Conservation (phyloP, 2,329 filamentous ascomycete genomes). For the Neopestalotiopsis clavispora region DNA sequence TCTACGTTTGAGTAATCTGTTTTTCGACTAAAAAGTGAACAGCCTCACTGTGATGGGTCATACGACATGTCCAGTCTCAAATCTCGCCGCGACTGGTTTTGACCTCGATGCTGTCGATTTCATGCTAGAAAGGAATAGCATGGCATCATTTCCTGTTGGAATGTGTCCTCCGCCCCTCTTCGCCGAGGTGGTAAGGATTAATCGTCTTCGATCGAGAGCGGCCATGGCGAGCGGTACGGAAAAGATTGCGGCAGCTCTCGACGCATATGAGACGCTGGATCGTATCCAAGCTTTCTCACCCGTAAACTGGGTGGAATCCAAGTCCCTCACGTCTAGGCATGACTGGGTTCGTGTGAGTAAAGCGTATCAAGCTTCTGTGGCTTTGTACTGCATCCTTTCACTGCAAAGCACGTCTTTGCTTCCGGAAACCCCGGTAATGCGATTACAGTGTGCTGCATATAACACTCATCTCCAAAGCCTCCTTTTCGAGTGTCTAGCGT, state of each 20-base stretch:
- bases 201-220: slow-evolving; percentile 36
- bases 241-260: background rate
- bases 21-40: background rate
- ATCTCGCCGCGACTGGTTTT: background rate
- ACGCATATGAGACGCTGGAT: background rate
- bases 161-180: slow-evolving; percentile 39
- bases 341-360: background rate
- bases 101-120: background rate
- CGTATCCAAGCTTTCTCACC: background rate
- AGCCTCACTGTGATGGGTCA: background rate
- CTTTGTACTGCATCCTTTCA: background rate
- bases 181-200: slow-evolving; percentile 39
- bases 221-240: slow-evolving; percentile 18
- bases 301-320: background rate
- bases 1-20: background rate
- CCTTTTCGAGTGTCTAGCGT: slow-evolving; percentile 21
- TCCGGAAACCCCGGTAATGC: background rate
- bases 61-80: background rate
- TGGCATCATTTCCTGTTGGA: slow-evolving; percentile 27
- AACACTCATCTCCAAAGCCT: background rate
- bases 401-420: background rate
- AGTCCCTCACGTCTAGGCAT: background rate
- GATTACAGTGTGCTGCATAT: background rate
- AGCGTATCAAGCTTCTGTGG: background rate
- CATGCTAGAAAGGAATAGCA: background rate